Base-by-base conservation (phyloP, 257 asterid species). In the Solanum medicagineum region DNA sequence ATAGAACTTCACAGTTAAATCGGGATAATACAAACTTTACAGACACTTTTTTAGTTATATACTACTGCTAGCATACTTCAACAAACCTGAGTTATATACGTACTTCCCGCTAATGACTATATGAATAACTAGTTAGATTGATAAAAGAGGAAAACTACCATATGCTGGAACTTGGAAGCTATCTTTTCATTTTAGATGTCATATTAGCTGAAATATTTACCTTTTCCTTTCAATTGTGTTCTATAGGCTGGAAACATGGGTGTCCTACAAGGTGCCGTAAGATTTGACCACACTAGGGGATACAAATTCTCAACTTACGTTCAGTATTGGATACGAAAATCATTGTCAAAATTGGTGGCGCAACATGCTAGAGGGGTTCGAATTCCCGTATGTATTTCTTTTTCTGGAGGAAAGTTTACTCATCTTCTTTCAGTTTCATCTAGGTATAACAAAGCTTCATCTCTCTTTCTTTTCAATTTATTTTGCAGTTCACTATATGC, bases 281-380 rank as follows among this genome's bases (percentile, higher is more conserved):
- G 94, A 85, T 95, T 94, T 80, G 97, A 95, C 81, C 92, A 91
- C 85, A 90, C 94, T 12, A 89, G 97, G 85, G 98, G 99, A 16
- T 94, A 90, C 95, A 92, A 94, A 89, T 95, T 95, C 84, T 95
- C 98, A 7, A 95, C 99, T 15, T 95, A 95, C 32, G 98, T 95
- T 84, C 98, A 95, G 81, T 94, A 92, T 53, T 95, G 98, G 98
- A 92, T 95, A 42, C 88, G 94, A 87, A 95, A 93, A 80, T 92
- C 97, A 11, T 91, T 94, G 80, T 91, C 96, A 20, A 90, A 87
- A 32, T 83, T 91, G 89, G 92, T 95, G 80, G 91, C 96, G 59
- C 89, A 83, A 59, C 95, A 95, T 85, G 91, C 97, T 3, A 93
- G 94, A 88, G 99, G 95, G 82, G 80, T 95, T 83, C 91, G 94